Evolutionary conservation across 1,284 basidiomycete genomes (phyloP), one percentile per base, ranked within the genome.

Genomic region (Inonotus hispidus): DNA sequence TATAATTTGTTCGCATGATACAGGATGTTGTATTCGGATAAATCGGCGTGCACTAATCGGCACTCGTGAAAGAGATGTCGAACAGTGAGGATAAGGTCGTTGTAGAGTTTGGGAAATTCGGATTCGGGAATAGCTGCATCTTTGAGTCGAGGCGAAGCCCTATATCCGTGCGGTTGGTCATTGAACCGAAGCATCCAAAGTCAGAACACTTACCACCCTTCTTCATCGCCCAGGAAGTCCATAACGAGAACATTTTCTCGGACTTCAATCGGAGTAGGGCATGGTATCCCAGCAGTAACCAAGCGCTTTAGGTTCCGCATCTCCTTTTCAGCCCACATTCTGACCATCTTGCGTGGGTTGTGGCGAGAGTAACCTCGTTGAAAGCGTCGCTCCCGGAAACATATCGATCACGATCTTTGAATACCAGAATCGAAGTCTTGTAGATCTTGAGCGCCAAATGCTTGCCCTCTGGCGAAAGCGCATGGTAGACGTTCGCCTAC

Each of bases 241-340:
- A 99, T 99, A 11, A 97, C 94, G 19, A 99, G 82, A 0, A 99
- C 93, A 69, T 99, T 98, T 72, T 98, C 95, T 57, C 95, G 82
- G 23, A 98, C 92, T 72, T 99, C 97, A 27, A 97, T 73, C 0
- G 95, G 92, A 53, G 90, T 86, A 0, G 97, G 97, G 65, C 92
- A 93, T 29, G 84, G 80, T 53, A 99, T 83, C 0, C 92, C 95
- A 6, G 93, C 93, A 27, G 85, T 75, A 8, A 84, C 80, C 52
- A 99, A 77, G 10, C 97, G 82, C 70, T 91, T 90, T 64, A 99
- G 75, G 70, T 99, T 99, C 19, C 97, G 84, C 86, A 98, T 90
- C 73, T 99, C 97, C 75, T 99, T 99, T 74, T 99, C 97, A 0
- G 97, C 97, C 97, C 97, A 99, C 6, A 99, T 77, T 11, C 93